Evolutionary conservation across 495 filamentous ascomycete species (phyloP), one percentile per base, ranked within the genome.

Genomic region (Aspergillus asperescens): DNA sequence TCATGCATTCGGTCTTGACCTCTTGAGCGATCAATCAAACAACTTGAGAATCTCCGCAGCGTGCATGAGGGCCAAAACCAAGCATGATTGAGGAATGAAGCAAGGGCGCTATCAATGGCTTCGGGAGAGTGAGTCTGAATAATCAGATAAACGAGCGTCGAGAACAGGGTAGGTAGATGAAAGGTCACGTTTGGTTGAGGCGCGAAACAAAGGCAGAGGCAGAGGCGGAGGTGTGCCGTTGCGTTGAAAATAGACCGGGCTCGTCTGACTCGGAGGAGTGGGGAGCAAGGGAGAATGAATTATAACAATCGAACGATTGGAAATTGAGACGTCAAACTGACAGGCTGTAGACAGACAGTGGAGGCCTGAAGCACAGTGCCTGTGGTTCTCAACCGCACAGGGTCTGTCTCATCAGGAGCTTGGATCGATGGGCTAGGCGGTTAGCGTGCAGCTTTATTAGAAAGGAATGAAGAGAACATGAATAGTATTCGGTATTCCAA

Each of bases 51-150:
- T 54, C 55, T 50, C 38, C 42, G 52, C 53, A 35, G 42, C 44
- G 27, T 31, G 48, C 31, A 44, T 38, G 24, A 53, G 46, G 38
- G 28, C 37, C 50, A 38, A 46, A 48, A 54, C 43, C 22, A 46
- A 65, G 56, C 62, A 64, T 64, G 52, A 58, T 64, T 54, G 45
- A 62, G 15, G 12, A 35, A 43, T 34, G 29, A 35, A 35, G 56
- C 50, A 19, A 39, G 51, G 46, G 13, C 28, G 27, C 8, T 43
- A 48, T 46, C 4, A 19, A 54, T 16, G 1, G 18, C 29, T 23
- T 8, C 18, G 23, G 37, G 19, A 20, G 22, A 43, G 29, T 6
- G 27, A 50, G 20, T 19, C 16, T 12, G 22, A 9, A 15, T 48
- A 27, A 22, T 44, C 16, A 32, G 9, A 47, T 15, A 41, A 19